A percentile compares a stretch with the other conserved stretches of the same genome.
Evolutionary conservation across 768 basidiomycete species (phyloP).

Genomic region (Boletus rubescentipes): DNA sequence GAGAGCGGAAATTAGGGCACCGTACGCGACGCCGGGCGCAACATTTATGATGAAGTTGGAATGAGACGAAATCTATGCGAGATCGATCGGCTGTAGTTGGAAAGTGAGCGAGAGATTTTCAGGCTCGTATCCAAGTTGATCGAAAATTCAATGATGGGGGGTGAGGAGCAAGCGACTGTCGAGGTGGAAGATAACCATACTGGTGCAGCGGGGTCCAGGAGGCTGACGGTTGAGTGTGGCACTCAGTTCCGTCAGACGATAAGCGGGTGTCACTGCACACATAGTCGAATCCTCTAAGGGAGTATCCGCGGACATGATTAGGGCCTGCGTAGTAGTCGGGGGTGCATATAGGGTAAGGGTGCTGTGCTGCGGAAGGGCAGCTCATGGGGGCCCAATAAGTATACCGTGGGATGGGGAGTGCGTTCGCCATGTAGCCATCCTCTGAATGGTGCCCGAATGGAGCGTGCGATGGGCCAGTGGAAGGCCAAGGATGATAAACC

Average conservation of each 20-base stretch:
- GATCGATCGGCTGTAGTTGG: constrained; percentile 10
- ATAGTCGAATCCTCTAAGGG: constrained; percentile 58
- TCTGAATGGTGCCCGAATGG: constrained; percentile 24
- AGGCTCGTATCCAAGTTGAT: constrained; percentile 51
- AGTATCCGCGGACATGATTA: constrained; percentile 58
- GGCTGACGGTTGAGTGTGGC: constrained; percentile 36
- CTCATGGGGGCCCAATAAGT: constrained; percentile 22
- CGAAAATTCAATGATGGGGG: constrained; percentile 45
- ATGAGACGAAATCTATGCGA: constrained; percentile 29
- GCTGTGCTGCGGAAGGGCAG: constrained; percentile 44
- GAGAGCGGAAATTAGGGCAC: constrained; percentile 42
- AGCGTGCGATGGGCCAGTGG: constrained; percentile 12
- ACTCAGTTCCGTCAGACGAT: constrained; percentile 42
- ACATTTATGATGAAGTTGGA: constrained; percentile 28
- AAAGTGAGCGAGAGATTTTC: constrained; percentile 21
- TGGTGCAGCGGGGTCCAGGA: constrained; percentile 46
- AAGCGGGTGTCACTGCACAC: constrained; percentile 46
- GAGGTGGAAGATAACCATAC: constrained; percentile 40
- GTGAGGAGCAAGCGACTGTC: constrained; percentile 44
- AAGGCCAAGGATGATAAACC: constrained; percentile 31
- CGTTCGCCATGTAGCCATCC: constrained; percentile 12
- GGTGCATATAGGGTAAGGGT: constrained; percentile 57
- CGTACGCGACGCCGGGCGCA: constrained; percentile 33
- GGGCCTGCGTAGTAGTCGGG: constrained; percentile 47
- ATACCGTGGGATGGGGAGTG: constrained; percentile 17